Base-by-base conservation (phyloP, 805 yeast species). In the Candida fluviatilis region DNA sequence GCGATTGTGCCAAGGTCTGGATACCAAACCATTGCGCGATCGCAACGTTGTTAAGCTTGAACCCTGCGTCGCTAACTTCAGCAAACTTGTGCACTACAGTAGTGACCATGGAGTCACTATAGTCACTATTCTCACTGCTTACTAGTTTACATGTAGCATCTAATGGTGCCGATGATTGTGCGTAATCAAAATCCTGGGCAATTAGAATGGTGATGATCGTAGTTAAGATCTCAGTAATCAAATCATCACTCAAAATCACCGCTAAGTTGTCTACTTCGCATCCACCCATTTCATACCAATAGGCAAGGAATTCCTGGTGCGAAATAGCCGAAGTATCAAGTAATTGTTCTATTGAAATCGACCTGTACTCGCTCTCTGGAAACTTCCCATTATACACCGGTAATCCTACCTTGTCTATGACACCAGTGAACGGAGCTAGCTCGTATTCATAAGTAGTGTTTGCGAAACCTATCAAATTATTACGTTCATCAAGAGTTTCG, bases 21-120 rank as follows among this genome's bases (percentile, higher is more conserved):
- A 75, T 51, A 0, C 95, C 95, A 48, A 76, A 78, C 84, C 88
- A 85, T 34, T 51, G 53, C 1, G 81, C 69, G 2, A 83, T 68
- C 26, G 53, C 54, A 2, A 45, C 48, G 35, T 62, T 60, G 42
- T 81, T 69, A 8, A 85, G 47, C 15, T 47, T 43, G 48, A 63
- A 71, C 4, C 52, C 50, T 11, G 42, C 48, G 0, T 39, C 41
- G 1, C 45, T 48, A 1, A 43, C 31, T 3, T 38, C 24, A 4
- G 69, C 54, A 53, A 80, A 83, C 49, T 69, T 73, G 32, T 64
- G 55, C 33, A 80, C 46, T 0, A 82, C 68, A 0, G 87, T 73
- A 19, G 50, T 57, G 0, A 78, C 58, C n/a, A 79, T 71, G n/a
- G 55, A 49, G 24, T 51, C 60, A 49, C 43, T 27, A 31, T 41